Percentiles rank a stretch among this genome's conserved stretches.
Evolutionary conservation across 495 filamentous ascomycete species (phyloP).

Genomic region (Neurospora sp.): DNA sequence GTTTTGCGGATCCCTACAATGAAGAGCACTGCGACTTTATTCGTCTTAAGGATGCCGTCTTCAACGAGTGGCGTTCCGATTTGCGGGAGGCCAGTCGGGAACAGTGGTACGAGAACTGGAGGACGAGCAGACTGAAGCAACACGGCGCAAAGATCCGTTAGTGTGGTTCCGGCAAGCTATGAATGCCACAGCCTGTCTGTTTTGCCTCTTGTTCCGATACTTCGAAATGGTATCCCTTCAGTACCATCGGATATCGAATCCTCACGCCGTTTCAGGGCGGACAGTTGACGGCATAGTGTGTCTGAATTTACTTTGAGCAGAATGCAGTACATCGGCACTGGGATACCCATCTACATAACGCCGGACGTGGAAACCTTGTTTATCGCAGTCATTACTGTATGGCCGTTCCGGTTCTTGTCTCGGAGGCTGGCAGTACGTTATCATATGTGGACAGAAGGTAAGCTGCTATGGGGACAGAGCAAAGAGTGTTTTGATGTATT

Average conservation of each 20-base stretch:
- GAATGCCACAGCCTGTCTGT: background rate
- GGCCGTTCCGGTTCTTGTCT: background rate
- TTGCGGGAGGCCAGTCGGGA: slow-evolving; percentile 86
- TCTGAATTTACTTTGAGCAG: background rate
- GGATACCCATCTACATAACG: background rate
- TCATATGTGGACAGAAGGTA: background rate
- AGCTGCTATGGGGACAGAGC: background rate
- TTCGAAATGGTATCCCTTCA: background rate
- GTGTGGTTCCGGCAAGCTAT: slow-evolving; percentile 1
- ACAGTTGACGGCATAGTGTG: background rate
- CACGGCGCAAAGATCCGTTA: slow-evolving; percentile 19
- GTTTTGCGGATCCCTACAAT: slow-evolving; percentile 88
- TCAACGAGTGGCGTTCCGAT: slow-evolving; percentile 85
- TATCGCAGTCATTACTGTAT: background rate
- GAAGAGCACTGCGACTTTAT: slow-evolving; percentile 87
- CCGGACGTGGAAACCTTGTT: background rate
- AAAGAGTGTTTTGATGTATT: background rate
- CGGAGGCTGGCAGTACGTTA: background rate
- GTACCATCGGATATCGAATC: background rate
- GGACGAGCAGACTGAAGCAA: slow-evolving; percentile 54
- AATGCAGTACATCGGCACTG: background rate
- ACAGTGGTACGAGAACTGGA: slow-evolving; percentile 94
- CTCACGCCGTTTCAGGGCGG: background rate
- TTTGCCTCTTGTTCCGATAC: background rate
- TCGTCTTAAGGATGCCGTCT: slow-evolving; percentile 83